Base-by-base conservation (phyloP, 2,329 filamentous ascomycete species). In the Teratosphaeria zuluensis region DNA sequence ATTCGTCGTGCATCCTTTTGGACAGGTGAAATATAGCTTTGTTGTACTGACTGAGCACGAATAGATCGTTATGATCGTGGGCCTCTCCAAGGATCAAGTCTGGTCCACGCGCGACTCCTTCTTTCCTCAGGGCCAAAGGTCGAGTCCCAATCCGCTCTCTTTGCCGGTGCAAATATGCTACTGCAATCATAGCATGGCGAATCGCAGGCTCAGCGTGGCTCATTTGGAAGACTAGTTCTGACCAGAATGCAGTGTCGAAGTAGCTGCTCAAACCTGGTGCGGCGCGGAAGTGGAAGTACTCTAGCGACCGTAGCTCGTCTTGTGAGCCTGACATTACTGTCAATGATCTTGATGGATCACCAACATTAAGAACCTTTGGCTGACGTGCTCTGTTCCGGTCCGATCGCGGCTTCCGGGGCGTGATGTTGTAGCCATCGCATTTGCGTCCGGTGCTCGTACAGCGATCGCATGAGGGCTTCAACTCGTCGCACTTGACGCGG, bases 381-480 rank as follows among this genome's bases (percentile, higher is more conserved):
- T 28, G 53, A 58, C 7, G 31, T n/a, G 58, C 46, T 28, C 32
- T 59, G 21, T 52, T 51, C 12, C 30, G 9, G 24, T 57, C 21
- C 7, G 58, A 51, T 30, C 48, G 28, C 35, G 57, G 57, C 54
- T 59, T 61, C 31, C 61, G 31, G 16, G 59, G 61, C 32, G 54
- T 56, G 48, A 61, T 57, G 16, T 42, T n/a, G 52, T 65, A 65
- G 21, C 63, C 63, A 56, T 63, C 63, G 54, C 63, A 63, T 30
- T 56, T 63, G 14, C 63, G 58, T 14, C 62, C 63, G 9, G 63
- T 64, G 58, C 77, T 80, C 35, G 75, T 76, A 64, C 81, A 84
- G 58, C 79, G 77, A 38, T 76, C 68, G 63, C 82, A 84, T 46
- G 68, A 72, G 1, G 81, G 81, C 58, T 79, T 81, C 19, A 69